A percentile compares a stretch with the other conserved stretches of the same genome.
These are phyloP conservation scores for Russula sp. DNA, from an alignment of 768 basidiomycete genomes.

Conservation along the genomic window DNA sequence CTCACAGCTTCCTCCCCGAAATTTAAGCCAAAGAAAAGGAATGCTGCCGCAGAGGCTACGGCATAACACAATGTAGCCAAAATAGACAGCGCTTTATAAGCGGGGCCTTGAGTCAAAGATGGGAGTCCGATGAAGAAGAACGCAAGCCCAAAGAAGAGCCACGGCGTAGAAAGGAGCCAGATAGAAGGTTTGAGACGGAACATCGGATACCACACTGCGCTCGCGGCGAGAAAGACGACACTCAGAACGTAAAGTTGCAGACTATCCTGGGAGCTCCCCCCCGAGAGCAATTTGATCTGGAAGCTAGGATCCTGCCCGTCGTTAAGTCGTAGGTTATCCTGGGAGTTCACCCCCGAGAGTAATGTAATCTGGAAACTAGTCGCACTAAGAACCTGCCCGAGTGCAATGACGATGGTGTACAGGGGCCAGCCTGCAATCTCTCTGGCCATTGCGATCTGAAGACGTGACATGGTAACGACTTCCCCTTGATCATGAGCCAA, in stretches of 20 bases:
- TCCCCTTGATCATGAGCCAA: conserved; percentile 42
- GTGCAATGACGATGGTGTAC: conserved; percentile 82
- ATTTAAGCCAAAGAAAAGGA: conserved; percentile 91
- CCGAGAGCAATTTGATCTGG: conserved; percentile 52
- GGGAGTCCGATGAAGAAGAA: conserved; percentile 92
- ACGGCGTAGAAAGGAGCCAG: conserved; percentile 79
- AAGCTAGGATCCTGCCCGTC: too few species aligned
- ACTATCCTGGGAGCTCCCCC: conserved; percentile 75
- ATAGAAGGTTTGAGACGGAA: conserved; percentile 87
- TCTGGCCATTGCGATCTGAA: conserved; percentile 80
- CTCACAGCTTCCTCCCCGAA: conserved; percentile 66
- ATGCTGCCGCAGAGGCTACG: conserved; percentile 86
- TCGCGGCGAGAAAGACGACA: conserved; percentile 78
- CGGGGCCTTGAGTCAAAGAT: conserved; percentile 52
- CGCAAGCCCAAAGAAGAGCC: conserved; percentile 86
- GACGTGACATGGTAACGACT: conserved; percentile 70
- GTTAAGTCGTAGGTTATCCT: background rate
- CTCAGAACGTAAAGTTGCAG: conserved; percentile 86
- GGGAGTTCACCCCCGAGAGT: background rate
- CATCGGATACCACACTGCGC: conserved; percentile 82
- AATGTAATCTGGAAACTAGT: conserved; percentile 90
- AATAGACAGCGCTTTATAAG: conserved; percentile 64
- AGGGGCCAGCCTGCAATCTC: conserved; percentile 84
- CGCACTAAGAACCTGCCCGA: conserved; percentile 86
- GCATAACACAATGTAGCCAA: conserved; percentile 90